Evolutionary conservation across 306 rosid genomes (phyloP), one percentile per base, ranked within the genome.

Genomic region (Rosa persica): DNA sequence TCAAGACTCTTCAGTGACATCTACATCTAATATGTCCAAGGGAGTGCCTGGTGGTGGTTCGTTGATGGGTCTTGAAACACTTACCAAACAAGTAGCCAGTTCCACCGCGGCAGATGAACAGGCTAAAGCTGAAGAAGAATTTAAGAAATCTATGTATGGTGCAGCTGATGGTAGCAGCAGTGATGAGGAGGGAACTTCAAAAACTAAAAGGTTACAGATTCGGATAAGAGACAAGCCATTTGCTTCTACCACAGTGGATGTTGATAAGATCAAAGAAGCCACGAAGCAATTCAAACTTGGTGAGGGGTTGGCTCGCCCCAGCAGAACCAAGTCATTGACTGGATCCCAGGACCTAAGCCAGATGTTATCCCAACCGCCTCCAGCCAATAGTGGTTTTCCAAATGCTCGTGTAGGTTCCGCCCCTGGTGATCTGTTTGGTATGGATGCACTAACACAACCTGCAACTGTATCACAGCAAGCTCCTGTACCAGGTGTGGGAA

Each of bases 81-180:
- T 89, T 47, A 79, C 78, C 68, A 87, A 87, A 85, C 87, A 87
- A 80, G n/a, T 71, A 77, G 83, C 82, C 22, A 78, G 88, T 81
- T 84, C 98, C 76, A 81, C 89, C 48, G 47, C 86, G 17, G 84
- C 85, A 20, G 97, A 93, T 67, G 90, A 90, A 78, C 99, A 96
- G 85, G 93, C 97, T 83, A 91, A 93, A 91, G 98, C 98, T 6
- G 99, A 83, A 88, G 97, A 93, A 86, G 99, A 96, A 86, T 96
- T 96, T 81, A 96, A 96, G 87, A 96, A 90, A 85, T 84, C 98
- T 8, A 85, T 96, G 96, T 93, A 91, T 75, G 98, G 94, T 80
- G 73, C 89, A 81, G 70, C 99, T 78, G 97, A 82, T 79, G 99
- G 88, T 76, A 96, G 99, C 89, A 96, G 99, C 74, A 93, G 98